A percentile compares a stretch with the other conserved stretches of the same genome.
Evolutionary conservation across 257 asterid genomes (phyloP).

Genomic region (Scutellaria baicalensis): DNA sequence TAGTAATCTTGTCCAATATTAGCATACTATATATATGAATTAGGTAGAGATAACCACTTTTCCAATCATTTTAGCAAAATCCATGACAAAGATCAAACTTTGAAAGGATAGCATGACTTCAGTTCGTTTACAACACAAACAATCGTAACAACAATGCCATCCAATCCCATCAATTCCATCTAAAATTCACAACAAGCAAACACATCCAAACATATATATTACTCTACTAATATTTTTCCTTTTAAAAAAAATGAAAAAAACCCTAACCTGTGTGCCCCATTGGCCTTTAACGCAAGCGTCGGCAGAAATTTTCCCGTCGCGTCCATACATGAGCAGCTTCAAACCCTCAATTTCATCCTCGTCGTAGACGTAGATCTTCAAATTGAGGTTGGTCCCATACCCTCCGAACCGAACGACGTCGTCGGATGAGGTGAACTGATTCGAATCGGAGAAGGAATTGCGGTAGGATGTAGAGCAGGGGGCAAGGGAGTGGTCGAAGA

Average conservation of each 20-base stretch:
- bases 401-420: constrained; percentile 30
- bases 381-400: constrained; percentile 36
- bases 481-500: constrained; percentile 49
- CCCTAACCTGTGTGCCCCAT: constrained; percentile 82
- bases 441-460: constrained; percentile 11
- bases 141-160: neutral
- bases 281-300: constrained; percentile 85
- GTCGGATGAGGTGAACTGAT: constrained; percentile 1
- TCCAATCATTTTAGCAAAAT: neutral
- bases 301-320: constrained; percentile 63
- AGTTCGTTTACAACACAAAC: neutral
- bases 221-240: neutral
- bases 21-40: neutral
- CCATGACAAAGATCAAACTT: neutral
- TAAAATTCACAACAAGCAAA: neutral
- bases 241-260: neutral
- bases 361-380: constrained; percentile 87
- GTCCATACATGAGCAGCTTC: constrained; percentile 64
- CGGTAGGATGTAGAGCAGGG: constrained; percentile 26
- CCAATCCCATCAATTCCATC: neutral
- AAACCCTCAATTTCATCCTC: constrained; percentile 74
- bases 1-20: neutral
- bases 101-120: neutral
- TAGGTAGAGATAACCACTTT: neutral
- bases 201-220: neutral